Evolutionary conservation across 179 eudicot genomes (phyloP).

Genomic region (Beta macrorhiza): DNA sequence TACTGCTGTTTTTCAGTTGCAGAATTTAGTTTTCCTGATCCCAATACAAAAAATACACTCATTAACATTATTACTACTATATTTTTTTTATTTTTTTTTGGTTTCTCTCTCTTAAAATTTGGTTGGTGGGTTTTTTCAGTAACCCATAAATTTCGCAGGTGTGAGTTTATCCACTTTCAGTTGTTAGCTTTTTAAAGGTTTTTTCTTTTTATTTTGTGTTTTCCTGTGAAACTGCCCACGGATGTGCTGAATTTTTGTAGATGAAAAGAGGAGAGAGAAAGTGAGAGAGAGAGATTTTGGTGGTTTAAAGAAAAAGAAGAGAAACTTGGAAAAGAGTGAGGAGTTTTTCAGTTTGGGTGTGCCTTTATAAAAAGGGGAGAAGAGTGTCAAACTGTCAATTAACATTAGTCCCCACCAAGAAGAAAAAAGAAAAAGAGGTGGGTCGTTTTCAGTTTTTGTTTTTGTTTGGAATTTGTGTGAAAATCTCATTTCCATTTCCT

Average conservation of each 20-base stretch:
- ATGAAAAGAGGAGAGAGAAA: not conserved
- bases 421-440: slow-evolving; percentile 5
- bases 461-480: not conserved
- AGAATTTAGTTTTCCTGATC: slow-evolving; percentile 37
- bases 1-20: slow-evolving; percentile 21
- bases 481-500: too few relatives aligned
- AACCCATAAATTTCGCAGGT: slow-evolving; percentile 34
- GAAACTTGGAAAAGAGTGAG: slow-evolving; percentile 16
- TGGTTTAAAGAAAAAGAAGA: not conserved
- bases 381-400: slow-evolving; percentile 24
- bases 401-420: slow-evolving; percentile 20
- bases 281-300: not conserved
- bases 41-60: slow-evolving; percentile 28
- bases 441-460: slow-evolving; percentile 28
- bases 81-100: not conserved
- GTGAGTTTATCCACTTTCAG: slow-evolving; percentile 25
- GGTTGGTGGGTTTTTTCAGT: slow-evolving; percentile 29
- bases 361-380: slow-evolving; percentile 36
- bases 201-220: not conserved
- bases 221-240: slow-evolving; percentile 32
- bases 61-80: not conserved
- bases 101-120: slow-evolving; percentile 12
- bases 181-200: not conserved
- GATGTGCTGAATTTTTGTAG: slow-evolving; percentile 20
- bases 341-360: slow-evolving; percentile 2